Conservation (phyloP, 2,329 filamentous ascomycete species). For the Penicillium sp. region DNA sequence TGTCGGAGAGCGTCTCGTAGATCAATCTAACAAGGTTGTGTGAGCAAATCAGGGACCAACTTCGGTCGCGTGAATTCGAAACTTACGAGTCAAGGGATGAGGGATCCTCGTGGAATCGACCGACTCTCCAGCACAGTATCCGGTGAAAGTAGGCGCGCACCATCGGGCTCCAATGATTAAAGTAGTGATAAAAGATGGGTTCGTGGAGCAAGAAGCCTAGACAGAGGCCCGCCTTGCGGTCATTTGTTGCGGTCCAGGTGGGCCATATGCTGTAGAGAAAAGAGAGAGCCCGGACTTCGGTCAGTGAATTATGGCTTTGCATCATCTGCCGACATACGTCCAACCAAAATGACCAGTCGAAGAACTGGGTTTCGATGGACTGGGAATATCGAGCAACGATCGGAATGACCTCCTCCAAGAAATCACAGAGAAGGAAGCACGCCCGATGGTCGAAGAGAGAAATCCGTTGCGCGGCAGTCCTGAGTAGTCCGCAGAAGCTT, state of each 20-base stretch:
- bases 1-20: slow-evolving; percentile 59
- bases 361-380: slow-evolving; percentile 38
- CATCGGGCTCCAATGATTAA: slow-evolving; percentile 95
- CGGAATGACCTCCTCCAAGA: slow-evolving; percentile 72
- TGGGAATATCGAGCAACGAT: slow-evolving; percentile 58
- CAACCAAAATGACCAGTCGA: slow-evolving; percentile 74
- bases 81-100: slow-evolving; percentile 63
- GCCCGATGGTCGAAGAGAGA: slow-evolving; percentile 76
- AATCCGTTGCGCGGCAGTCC: slow-evolving; percentile 66
- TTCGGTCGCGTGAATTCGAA: not conserved
- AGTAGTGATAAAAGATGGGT: slow-evolving; percentile 70
- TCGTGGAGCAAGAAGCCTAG: slow-evolving; percentile 69
- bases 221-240: slow-evolving; percentile 65
- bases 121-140: slow-evolving; percentile 81
- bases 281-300: slow-evolving; percentile 76
- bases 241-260: slow-evolving; percentile 58
- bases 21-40: slow-evolving; percentile 54
- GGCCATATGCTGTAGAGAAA: slow-evolving; percentile 79
- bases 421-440: slow-evolving; percentile 86
- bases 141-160: slow-evolving; percentile 90
- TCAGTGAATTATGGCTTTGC: slow-evolving; percentile 79
- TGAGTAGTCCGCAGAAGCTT: slow-evolving; percentile 66
- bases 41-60: slow-evolving; percentile 4
- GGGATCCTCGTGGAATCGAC: slow-evolving; percentile 63
- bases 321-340: slow-evolving; percentile 73